These are phyloP conservation scores for Teratosphaeria nubilosa DNA, from an alignment of 2,329 filamentous ascomycete genomes.

Conservation along the genomic window DNA sequence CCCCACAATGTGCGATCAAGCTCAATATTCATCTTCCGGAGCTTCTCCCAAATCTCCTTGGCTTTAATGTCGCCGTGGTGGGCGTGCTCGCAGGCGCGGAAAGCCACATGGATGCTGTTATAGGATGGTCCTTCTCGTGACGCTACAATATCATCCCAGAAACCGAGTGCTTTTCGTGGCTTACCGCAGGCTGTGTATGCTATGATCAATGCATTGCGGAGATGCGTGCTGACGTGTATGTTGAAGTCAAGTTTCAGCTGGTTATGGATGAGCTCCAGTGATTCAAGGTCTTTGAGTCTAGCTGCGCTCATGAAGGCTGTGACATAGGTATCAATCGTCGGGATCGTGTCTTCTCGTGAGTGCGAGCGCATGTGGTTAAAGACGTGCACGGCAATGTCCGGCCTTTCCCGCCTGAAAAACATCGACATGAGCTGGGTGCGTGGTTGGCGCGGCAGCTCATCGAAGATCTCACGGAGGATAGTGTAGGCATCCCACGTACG, in stretches of 20 bases:
- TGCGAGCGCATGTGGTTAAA: constrained; percentile 93
- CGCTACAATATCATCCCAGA: constrained; percentile 76
- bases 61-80: constrained; percentile 37
- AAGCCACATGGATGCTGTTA: constrained; percentile 67
- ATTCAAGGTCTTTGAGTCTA: constrained; percentile 36
- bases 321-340: constrained; percentile 65
- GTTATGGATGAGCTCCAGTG: constrained; percentile 71
- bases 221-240: constrained; percentile 62
- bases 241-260: constrained; percentile 88
- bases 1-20: constrained; percentile 64
- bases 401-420: constrained; percentile 68
- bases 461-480: constrained; percentile 48
- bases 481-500: constrained; percentile 52
- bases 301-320: constrained; percentile 63
- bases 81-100: constrained; percentile 63
- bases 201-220: constrained; percentile 80
- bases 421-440: constrained; percentile 67
- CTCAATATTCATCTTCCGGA: constrained; percentile 66
- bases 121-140: constrained; percentile 81
- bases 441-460: constrained; percentile 52
- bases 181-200: constrained; percentile 65
- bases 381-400: constrained; percentile 76
- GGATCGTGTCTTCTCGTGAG: constrained; percentile 50
- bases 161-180: constrained; percentile 57
- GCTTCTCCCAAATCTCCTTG: constrained; percentile 56